These are phyloP conservation scores for Didymella glomerata DNA, from an alignment of 2,329 filamentous ascomycete genomes.

Conservation along the genomic window DNA sequence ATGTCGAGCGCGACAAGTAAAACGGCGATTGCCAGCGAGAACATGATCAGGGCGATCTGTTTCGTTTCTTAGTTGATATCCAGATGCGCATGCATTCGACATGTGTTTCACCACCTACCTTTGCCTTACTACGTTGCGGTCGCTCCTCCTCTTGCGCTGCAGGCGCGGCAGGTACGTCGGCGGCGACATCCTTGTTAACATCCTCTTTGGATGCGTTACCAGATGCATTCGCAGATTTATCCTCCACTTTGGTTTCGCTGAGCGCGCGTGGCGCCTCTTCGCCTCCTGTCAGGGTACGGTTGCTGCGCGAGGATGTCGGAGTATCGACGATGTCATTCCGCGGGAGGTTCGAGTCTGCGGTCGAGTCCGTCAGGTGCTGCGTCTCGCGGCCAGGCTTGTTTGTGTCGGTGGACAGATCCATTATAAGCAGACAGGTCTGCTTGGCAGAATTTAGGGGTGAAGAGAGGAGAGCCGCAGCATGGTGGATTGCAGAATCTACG, in stretches of 20 bases:
- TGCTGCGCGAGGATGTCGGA: constrained; percentile 28
- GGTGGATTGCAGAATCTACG: constrained; percentile 9
- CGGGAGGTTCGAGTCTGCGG: constrained; percentile 6
- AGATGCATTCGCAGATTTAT: background rate
- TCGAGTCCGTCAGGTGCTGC: constrained; percentile 6
- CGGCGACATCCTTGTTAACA: constrained; percentile 15
- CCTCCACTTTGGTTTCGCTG: constrained; percentile 10
- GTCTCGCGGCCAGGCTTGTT: constrained; percentile 13
- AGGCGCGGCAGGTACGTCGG: constrained; percentile 18
- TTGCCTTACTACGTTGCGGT: constrained; percentile 48
- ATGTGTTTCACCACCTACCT: constrained; percentile 24
- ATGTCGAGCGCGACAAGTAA: constrained; percentile 69
- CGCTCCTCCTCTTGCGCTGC: constrained; percentile 32
- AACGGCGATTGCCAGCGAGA: constrained; percentile 61
- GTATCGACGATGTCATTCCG: constrained; percentile 19
- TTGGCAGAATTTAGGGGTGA: background rate
- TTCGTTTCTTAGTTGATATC: no score
- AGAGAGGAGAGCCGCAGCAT: constrained; percentile 19
- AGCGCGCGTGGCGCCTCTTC: constrained; percentile 4
- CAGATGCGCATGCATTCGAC: no score
- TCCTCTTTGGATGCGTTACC: constrained; percentile 1
- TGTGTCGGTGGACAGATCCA: constrained; percentile 17
- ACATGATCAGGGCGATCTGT: constrained; percentile 58
- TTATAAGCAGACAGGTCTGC: constrained; percentile 12
- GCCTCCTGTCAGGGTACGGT: constrained; percentile 24